These are phyloP conservation scores for Neurospora sp. DNA, from an alignment of 2,329 filamentous ascomycete genomes.

Conservation along the genomic window DNA sequence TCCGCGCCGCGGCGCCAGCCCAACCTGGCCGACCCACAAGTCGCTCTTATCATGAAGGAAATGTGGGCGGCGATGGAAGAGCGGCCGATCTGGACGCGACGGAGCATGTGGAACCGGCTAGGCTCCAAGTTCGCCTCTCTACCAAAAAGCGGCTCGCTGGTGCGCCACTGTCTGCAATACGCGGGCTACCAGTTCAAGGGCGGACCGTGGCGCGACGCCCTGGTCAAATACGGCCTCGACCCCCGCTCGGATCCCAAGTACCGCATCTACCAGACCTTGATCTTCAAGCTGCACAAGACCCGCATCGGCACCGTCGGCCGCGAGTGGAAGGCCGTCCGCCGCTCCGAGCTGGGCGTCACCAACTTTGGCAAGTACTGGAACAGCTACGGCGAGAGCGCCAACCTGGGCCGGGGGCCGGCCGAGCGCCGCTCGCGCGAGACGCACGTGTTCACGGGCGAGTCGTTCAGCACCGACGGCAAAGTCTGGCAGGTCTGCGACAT, in stretches of 20 bases:
- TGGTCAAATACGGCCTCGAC: constrained; percentile 79
- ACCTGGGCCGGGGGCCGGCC: not conserved
- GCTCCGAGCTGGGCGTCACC: constrained; percentile 18
- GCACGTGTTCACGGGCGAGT: constrained; percentile 76
- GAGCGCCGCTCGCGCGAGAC: constrained; percentile 30
- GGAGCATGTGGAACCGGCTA: constrained; percentile 68
- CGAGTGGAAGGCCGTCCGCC: constrained; percentile 40
- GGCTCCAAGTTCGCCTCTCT: constrained; percentile 23
- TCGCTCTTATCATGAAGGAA: constrained; percentile 53
- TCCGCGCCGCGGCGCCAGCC: constrained; percentile 51
- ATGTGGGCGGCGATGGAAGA: constrained; percentile 57
- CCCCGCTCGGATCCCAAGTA: constrained; percentile 68
- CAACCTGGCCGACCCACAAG: constrained; percentile 46
- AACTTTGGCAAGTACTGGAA: constrained; percentile 21
- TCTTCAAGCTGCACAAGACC: constrained; percentile 62
- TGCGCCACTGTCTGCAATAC: constrained; percentile 72
- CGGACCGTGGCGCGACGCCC: constrained; percentile 82
- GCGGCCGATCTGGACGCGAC: constrained; percentile 78
- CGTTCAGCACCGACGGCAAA: constrained; percentile 68
- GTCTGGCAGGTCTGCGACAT: constrained; percentile 95
- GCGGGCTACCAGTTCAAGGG: constrained; percentile 87
- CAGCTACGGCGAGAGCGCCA: constrained; percentile 17
- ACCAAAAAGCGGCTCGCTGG: constrained; percentile 39
- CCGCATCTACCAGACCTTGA: constrained; percentile 78
- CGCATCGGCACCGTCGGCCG: constrained; percentile 35